Base-by-base conservation (phyloP, 208 protist genomes). In the Trypanosomatidae sp. region DNA sequence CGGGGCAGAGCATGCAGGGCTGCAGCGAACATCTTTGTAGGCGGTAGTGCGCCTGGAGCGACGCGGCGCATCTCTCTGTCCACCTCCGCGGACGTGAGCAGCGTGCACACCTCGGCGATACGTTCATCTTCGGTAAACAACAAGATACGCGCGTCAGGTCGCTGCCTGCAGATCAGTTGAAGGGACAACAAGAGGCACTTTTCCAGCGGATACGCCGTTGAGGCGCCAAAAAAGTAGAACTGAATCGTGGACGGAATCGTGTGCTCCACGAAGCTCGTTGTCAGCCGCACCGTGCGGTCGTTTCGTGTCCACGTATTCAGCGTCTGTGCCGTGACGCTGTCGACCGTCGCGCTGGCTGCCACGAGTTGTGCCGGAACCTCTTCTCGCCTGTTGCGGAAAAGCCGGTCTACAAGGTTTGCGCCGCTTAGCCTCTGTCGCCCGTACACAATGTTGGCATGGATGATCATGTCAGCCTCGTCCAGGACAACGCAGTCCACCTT, bases 401-500 rank as follows among this genome's bases (percentile, higher is more conserved):
- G 30, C 28, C 89, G 88, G 52, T 97, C 92, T 0, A 97, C 89
- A 19, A 97, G 80, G 62, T 87, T 88, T 6, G 79, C 79, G 3
- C 92, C 92, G 72, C 62, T 87, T 28, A 94, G 55, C 30, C 47
- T 69, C 62, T 93, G 84, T n/a, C 73, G 71, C 22, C 75, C 76
- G 66, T 78, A 80, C 17, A 46, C 30, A 22, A 78, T 66, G n/a
- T 0, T 55, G n/a, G 68, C 30, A 17, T 84, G 76, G 15, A 97
- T 74, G 33, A 97, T 75, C 60, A 94, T 70, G 71, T 97, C 92
- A 0, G 92, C 92, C 72, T 97, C 92, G 72, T 97, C 92, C 9
- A 97, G 83, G 79, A 97, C 89, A 44, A 97, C 85, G 66, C 92
- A 97, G 73, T 97, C 92, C 68, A 97, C 89, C 76, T 92, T 92